phyloP scores from a whole-genome alignment of 208 protist species.

The Leishmania major region DNA sequence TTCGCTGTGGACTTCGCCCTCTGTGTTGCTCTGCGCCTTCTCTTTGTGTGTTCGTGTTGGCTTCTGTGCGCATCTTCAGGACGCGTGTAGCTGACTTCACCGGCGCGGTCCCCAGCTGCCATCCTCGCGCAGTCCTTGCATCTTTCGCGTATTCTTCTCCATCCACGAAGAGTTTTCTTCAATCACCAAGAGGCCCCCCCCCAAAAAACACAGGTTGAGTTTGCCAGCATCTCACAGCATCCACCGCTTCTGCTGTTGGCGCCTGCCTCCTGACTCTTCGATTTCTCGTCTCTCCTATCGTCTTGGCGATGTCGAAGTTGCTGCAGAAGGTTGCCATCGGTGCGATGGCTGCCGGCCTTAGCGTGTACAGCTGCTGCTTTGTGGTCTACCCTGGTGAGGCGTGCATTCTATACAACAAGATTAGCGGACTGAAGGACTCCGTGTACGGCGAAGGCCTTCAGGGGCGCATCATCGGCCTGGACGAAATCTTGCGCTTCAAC shows the following conservation, averaged over 20 bases:
- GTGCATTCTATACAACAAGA: constrained; percentile 92
- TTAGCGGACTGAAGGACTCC: constrained; percentile 85
- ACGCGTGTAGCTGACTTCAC: neutral
- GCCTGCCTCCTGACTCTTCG: constrained; percentile 9
- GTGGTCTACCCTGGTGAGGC: constrained; percentile 91
- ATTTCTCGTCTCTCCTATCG: constrained; percentile 4
- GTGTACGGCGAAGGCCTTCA: constrained; percentile 93
- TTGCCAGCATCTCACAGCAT: neutral
- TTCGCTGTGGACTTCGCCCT: neutral
- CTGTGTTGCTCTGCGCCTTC: neutral
- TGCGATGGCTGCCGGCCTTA: constrained; percentile 60
- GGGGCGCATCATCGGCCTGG: constrained; percentile 92
- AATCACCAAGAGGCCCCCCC: neutral
- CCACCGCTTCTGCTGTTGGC: neutral
- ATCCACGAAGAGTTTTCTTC: neutral
- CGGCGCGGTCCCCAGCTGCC: neutral
- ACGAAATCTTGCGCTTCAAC: constrained; percentile 97
- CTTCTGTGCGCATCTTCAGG: neutral
- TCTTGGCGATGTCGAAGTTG: constrained; percentile 54
- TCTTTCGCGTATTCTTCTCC: neutral
- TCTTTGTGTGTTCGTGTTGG: neutral
- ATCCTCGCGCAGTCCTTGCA: neutral
- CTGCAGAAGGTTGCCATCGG: constrained; percentile 70
- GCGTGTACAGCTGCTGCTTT: constrained; percentile 91
- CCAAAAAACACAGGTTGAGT: neutral